Conservation (phyloP, 2,329 filamentous ascomycete genomes). For the Sporothrix schenckii region DNA sequence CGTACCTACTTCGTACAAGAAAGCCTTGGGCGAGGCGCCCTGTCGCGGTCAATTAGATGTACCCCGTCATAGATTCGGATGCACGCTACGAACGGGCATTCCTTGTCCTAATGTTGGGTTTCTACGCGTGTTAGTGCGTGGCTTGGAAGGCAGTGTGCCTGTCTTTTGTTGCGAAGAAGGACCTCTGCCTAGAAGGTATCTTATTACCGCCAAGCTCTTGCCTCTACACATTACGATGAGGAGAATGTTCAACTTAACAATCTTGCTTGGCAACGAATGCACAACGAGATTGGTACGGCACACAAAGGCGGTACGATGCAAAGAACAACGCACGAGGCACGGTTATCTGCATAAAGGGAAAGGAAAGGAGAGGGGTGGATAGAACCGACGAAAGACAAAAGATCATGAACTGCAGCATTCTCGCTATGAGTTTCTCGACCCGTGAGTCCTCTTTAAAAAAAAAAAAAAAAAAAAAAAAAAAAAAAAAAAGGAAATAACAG, state of each 20-base stretch:
- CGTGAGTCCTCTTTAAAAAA: not conserved
- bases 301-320: slow-evolving; percentile 5
- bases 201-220: not conserved
- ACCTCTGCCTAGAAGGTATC: not conserved
- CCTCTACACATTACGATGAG: not conserved
- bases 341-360: slow-evolving; percentile 4
- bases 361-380: not conserved
- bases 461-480: too few species aligned
- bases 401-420: not conserved
- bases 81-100: slow-evolving; percentile 19
- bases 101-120: not conserved
- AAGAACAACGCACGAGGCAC: slow-evolving; percentile 17
- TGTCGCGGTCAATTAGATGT: not conserved
- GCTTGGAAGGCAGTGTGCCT: slow-evolving; percentile 4
- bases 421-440: not conserved
- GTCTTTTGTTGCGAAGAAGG: not conserved
- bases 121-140: slow-evolving; percentile 20
- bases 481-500: too few species aligned
- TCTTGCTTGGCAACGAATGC: not conserved
- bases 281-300: not conserved
- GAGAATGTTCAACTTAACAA: not conserved
- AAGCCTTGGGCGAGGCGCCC: slow-evolving; percentile 17
- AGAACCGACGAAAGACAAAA: slow-evolving; percentile 5
- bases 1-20: slow-evolving; percentile 3
- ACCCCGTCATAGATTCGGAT: not conserved